These are phyloP conservation scores for Tricholoma hemisulphureum DNA, from an alignment of 768 basidiomycete species.

Conservation along the genomic window DNA sequence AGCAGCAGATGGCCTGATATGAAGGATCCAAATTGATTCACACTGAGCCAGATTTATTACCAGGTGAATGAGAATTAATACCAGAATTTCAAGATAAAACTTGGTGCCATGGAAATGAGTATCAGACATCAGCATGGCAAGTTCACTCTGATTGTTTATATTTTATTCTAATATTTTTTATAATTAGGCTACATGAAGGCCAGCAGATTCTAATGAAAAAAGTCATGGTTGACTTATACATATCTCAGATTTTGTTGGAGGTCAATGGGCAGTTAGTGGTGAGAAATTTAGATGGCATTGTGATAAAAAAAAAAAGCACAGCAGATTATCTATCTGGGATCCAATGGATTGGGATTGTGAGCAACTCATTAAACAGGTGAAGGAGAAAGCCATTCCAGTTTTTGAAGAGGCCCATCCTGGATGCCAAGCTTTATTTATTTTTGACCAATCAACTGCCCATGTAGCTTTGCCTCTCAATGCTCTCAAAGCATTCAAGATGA, in stretches of 20 bases:
- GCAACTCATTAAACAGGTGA: slow-evolving; percentile 29
- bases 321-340: slow-evolving; percentile 30
- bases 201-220: too few species aligned
- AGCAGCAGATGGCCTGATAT: neutral
- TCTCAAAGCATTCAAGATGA: slow-evolving; percentile 23
- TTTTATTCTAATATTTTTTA: neutral
- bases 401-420: slow-evolving; percentile 27
- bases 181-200: too few species aligned
- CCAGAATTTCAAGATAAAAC: neutral
- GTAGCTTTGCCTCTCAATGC: slow-evolving; percentile 20
- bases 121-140: neutral
- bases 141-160: neutral
- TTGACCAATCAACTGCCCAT: slow-evolving; percentile 27
- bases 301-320: slow-evolving; percentile 26
- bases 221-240: slow-evolving; percentile 31
- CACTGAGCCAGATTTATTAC: neutral
- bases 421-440: slow-evolving; percentile 13
- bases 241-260: slow-evolving; percentile 34
- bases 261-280: slow-evolving; percentile 22
- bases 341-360: slow-evolving; percentile 33
- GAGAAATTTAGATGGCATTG: slow-evolving; percentile 11
- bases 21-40: neutral
- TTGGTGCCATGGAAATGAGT: too few species aligned
- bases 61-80: neutral
- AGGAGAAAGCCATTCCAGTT: slow-evolving; percentile 24